A percentile compares a stretch with the other conserved stretches of the same genome.
Conservation (phyloP, 179 eudicot species). For the Silene coronaria region DNA sequence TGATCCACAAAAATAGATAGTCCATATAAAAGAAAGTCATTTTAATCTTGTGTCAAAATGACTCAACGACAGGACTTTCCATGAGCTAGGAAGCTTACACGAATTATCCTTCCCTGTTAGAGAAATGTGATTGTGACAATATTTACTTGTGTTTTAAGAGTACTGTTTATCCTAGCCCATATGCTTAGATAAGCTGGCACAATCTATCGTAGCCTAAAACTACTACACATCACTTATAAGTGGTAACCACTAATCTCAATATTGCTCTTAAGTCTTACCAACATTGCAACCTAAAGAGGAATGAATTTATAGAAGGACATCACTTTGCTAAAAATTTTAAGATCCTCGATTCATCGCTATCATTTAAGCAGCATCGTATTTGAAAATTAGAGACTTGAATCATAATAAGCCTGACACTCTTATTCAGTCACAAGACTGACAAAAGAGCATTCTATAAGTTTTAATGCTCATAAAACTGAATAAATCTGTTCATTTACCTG, state of each 20-base stretch:
- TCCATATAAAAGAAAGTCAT: background rate
- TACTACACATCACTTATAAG: too few relatives aligned
- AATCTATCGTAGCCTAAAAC: background rate
- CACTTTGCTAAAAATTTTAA: background rate
- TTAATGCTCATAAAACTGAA: background rate
- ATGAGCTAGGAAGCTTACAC: background rate
- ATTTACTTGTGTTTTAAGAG: conserved; percentile 4
- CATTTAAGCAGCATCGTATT: too few relatives aligned
- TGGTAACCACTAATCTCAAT: background rate
- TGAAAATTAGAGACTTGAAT: background rate
- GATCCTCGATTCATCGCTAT: background rate
- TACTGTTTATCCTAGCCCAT: background rate
- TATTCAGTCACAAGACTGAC: background rate
- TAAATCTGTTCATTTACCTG: background rate
- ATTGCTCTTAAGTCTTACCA: background rate
- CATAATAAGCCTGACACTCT: background rate
- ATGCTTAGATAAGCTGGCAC: background rate
- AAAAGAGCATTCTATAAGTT: background rate
- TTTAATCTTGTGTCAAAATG: background rate
- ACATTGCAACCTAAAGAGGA: background rate
- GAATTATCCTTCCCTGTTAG: background rate
- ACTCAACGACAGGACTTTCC: background rate
- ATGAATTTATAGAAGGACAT: background rate
- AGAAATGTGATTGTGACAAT: background rate
- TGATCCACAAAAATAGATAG: background rate